Conservation (phyloP, 2,329 filamentous ascomycete species). For the Tolypocladium album region DNA sequence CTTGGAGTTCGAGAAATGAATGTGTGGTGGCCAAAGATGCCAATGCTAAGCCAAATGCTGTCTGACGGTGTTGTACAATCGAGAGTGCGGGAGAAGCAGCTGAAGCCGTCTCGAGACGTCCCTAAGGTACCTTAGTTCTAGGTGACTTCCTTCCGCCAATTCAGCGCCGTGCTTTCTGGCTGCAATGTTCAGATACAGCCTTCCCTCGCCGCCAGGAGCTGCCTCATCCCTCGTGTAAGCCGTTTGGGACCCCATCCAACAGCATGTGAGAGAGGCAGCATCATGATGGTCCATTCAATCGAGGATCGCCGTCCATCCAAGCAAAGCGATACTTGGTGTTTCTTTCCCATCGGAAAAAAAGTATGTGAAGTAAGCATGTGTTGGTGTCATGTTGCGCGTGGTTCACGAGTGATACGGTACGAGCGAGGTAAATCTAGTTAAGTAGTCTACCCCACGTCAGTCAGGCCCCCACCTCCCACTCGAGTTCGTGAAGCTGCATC, state of each 20-base stretch:
- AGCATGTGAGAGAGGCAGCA: too few relatives aligned
- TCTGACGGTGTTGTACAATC: not conserved
- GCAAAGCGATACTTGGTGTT: too few relatives aligned
- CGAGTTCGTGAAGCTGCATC: not conserved
- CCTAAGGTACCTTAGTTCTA: too few relatives aligned
- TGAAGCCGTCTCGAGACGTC: not conserved
- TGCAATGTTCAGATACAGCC: not conserved
- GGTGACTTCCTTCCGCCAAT: not conserved
- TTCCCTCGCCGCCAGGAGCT: not conserved
- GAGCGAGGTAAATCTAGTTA: too few relatives aligned
- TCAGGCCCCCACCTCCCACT: not conserved
- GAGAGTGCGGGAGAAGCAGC: not conserved
- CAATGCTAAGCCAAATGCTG: not conserved
- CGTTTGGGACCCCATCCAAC: not conserved
- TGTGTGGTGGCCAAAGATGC: not conserved
- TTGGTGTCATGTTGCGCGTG: too few relatives aligned
- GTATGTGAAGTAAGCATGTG: too few relatives aligned
- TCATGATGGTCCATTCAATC: too few relatives aligned
- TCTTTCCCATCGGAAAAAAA: too few relatives aligned
- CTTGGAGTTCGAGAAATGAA: not conserved
- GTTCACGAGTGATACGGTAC: too few relatives aligned
- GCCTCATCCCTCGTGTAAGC: not conserved
- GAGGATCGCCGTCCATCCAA: too few relatives aligned
- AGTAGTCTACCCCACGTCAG: not conserved
- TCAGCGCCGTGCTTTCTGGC: not conserved